Evolutionary conservation across 805 yeast species (phyloP), one percentile per base, ranked within the genome.

Genomic region (Wickerhamomyces chambardii): DNA sequence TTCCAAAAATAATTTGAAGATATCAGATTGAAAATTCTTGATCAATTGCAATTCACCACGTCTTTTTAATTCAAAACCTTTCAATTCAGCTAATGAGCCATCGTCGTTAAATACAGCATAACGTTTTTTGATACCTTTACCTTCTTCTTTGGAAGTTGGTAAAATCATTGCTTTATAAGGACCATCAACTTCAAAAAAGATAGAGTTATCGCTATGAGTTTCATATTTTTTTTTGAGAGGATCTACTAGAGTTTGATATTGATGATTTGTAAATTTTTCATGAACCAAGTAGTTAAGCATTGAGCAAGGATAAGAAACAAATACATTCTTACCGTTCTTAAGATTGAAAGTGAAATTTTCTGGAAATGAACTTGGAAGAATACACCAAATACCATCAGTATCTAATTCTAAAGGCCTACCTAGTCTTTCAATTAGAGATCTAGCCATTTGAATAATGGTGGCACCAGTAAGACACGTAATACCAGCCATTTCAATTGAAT

Each of bases 311-410:
- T 92, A 92, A 10, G 95, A 90, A 36, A 89, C 64, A 30, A 73
- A 70, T 12, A 86, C 58, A 33, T 72, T 76, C 53, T 84, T 84
- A 4, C 97, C 97, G 48, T 80, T 77, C 44, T 78, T 75, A 49
- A 84, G 55, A 39, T 73, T 69, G 51, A 92, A 75, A 16, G 66
- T 66, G 56, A 68, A 86, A 46, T 87, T 82, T 49, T 92, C 98
- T 0, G 99, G 99, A 55, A 92, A 92, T 2, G 95, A 74, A 34
- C 76, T 70, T 2, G 99, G 98, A 30, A 92, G 64, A 43, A 89
- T 92, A 73, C 99, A 92, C 99, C 99, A 92, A 51, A 92, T 92
- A 66, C 99, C 99, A 69, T 92, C 99, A 0, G 99, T 92, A 59
- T 92, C 99, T 44, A 92, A 71, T 53, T 92, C 99, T 40, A 92